Percentiles rank a stretch among this genome's conserved stretches.
phyloP scores from a whole-genome alignment of 148 eudicot genomes.

The Salicornia ramosissima region DNA sequence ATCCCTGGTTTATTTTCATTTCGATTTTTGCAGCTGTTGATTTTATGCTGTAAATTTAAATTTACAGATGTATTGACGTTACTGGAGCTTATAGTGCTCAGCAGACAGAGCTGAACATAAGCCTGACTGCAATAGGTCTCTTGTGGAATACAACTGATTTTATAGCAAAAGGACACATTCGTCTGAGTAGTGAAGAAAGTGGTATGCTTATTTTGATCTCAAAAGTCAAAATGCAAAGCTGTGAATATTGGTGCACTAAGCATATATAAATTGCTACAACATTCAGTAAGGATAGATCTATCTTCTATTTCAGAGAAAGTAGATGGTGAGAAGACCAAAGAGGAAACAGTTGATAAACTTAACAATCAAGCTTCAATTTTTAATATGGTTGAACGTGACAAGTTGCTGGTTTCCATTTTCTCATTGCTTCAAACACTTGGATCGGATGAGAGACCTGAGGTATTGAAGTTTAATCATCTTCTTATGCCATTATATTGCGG shows the following conservation, averaged over 20 bases:
- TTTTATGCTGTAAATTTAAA: constrained; percentile 1
- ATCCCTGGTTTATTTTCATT: neutral
- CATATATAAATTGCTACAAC: neutral
- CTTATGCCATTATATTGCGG: neutral
- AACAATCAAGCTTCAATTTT: constrained; percentile 36
- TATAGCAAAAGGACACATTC: constrained; percentile 66
- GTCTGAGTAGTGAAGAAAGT: constrained; percentile 35
- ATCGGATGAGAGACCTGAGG: constrained; percentile 98
- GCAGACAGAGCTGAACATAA: constrained; percentile 89
- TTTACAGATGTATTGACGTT: constrained; percentile 83
- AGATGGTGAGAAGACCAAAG: constrained; percentile 35
- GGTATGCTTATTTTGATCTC: constrained; percentile 20
- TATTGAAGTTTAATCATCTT: constrained; percentile 25
- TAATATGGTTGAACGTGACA: constrained; percentile 56
- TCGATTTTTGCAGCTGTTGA: constrained; percentile 1
- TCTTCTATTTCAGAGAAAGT: constrained; percentile 25
- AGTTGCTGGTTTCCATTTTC: constrained; percentile 68
- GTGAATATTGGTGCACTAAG: neutral
- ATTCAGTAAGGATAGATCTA: constrained; percentile 25
- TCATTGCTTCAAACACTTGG: constrained; percentile 85
- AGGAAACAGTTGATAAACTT: constrained; percentile 27
- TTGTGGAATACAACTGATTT: constrained; percentile 97
- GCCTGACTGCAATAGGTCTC: constrained; percentile 92
- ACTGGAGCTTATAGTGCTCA: constrained; percentile 94
- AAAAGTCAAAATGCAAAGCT: neutral